Percentiles rank a stretch among this genome's conserved stretches.
Conservation (phyloP, 108 stramenopile species). For the Nitzschia palea region DNA sequence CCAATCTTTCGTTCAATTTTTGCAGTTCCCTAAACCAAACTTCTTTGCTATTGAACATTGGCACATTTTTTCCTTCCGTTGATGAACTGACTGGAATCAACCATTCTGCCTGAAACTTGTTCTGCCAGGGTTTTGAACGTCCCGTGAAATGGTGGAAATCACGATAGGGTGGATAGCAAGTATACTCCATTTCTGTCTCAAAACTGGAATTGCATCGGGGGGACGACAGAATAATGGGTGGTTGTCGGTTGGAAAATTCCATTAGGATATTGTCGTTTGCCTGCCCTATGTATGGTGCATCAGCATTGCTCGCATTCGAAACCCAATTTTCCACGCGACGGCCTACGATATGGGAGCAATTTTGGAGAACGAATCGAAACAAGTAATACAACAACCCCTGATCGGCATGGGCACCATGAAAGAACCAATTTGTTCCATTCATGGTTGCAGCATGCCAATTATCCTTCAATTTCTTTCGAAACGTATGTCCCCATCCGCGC, state of each 20-base stretch:
- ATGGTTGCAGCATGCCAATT: not conserved
- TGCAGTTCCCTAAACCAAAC: not conserved
- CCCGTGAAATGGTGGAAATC: conserved; percentile 44
- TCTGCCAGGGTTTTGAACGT: conserved; percentile 42
- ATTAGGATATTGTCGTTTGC: not conserved
- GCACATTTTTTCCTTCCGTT: not conserved
- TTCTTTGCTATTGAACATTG: too few species aligned
- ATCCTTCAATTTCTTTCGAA: conserved; percentile 15
- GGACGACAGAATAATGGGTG: not conserved
- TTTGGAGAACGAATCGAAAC: conserved; percentile 25
- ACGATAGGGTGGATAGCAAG: conserved; percentile 19
- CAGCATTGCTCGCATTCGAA: not conserved
- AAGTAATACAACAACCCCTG: conserved; percentile 47
- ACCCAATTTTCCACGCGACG: conserved; percentile 29
- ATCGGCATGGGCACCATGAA: conserved; percentile 40
- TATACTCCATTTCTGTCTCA: not conserved
- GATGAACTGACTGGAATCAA: not conserved
- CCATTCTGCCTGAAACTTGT: not conserved
- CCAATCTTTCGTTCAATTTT: not conserved
- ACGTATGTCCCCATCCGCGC: not conserved
- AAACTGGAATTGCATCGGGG: too few species aligned
- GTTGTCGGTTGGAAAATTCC: not conserved
- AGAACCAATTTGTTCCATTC: conserved; percentile 30
- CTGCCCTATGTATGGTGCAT: not conserved
- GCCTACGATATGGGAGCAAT: conserved; percentile 18